A percentile compares a stretch with the other conserved stretches of the same genome.
Evolutionary conservation across 106 monocot species (phyloP).

Genomic region (Dendrobium catenatum): DNA sequence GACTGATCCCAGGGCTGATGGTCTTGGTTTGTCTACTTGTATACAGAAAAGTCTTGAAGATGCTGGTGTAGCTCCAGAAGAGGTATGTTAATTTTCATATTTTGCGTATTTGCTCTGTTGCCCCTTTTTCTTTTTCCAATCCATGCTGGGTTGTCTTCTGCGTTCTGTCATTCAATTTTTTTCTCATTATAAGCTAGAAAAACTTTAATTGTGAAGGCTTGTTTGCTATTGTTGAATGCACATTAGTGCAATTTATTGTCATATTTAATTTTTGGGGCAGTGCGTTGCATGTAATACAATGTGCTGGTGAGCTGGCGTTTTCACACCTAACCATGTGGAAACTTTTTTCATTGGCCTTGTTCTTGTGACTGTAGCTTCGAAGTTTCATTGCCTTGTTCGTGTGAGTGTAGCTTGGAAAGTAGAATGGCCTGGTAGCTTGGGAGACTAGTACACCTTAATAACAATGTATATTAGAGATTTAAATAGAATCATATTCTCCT

Average conservation of each 20-base stretch:
- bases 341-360: not conserved
- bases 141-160: not conserved
- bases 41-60: slow-evolving; percentile 85
- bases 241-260: not conserved
- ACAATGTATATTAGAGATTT: no score
- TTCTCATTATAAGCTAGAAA: not conserved
- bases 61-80: slow-evolving; percentile 87
- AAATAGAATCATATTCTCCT: no score
- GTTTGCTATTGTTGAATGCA: not conserved
- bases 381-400: not conserved
- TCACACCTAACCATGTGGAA: not conserved
- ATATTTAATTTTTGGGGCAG: not conserved
- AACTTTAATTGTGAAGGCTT: not conserved
- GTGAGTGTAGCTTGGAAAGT: not conserved
- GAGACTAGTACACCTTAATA: not conserved
- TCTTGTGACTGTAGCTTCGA: not conserved
- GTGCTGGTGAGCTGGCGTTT: not conserved
- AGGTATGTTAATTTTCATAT: slow-evolving; percentile 38
- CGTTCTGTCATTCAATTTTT: not conserved
- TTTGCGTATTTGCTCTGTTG: not conserved
- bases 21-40: slow-evolving; percentile 89
- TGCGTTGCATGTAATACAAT: not conserved
- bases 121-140: not conserved
- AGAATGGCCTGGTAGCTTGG: not conserved
- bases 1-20: slow-evolving; percentile 98